Conservation (phyloP, 1,139 yeast genomes). For the Magnusiomyces tetraspermus region DNA sequence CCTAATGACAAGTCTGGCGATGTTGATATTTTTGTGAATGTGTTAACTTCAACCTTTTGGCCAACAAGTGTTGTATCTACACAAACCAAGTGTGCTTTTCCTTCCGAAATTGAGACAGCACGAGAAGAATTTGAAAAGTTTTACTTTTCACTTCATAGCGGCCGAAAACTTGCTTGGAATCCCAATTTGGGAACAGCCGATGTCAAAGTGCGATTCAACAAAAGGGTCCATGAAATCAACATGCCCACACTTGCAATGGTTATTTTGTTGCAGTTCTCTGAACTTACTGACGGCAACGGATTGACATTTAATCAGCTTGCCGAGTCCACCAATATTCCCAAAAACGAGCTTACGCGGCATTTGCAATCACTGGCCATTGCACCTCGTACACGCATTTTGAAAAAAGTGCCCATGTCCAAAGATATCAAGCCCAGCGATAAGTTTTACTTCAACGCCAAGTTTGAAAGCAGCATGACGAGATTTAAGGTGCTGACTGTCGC, state of each 20-base stretch:
- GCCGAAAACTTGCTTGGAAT: conserved; percentile 74
- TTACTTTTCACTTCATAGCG: conserved; percentile 57
- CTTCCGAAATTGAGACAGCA: conserved; percentile 39
- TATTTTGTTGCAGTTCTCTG: conserved; percentile 63
- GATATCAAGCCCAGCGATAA: conserved; percentile 56
- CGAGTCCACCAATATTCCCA: conserved; percentile 63
- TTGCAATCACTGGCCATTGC: conserved; percentile 80
- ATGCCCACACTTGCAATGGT: conserved; percentile 76
- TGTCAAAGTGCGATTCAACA: conserved; percentile 41
- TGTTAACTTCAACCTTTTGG: conserved; percentile 51
- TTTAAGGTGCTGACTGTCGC: conserved; percentile 74
- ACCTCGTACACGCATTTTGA: conserved; percentile 63
- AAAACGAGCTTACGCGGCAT: conserved; percentile 61
- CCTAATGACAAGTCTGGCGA: conserved; percentile 10
- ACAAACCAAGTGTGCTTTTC: conserved; percentile 46
- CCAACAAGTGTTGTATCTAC: conserved; percentile 50
- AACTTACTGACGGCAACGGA: conserved; percentile 41
- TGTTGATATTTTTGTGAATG: conserved; percentile 41
- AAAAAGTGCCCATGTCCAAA: conserved; percentile 63
- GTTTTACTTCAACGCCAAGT: conserved; percentile 61
- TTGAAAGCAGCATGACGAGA: conserved; percentile 60
- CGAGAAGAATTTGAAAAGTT: conserved; percentile 38
- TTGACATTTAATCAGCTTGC: conserved; percentile 54
- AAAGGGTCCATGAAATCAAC: conserved; percentile 66
- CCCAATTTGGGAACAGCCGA: conserved; percentile 74